phyloP scores from a whole-genome alignment of 2,329 filamentous ascomycete species.

The Ophiostoma himal-ulmi region DNA sequence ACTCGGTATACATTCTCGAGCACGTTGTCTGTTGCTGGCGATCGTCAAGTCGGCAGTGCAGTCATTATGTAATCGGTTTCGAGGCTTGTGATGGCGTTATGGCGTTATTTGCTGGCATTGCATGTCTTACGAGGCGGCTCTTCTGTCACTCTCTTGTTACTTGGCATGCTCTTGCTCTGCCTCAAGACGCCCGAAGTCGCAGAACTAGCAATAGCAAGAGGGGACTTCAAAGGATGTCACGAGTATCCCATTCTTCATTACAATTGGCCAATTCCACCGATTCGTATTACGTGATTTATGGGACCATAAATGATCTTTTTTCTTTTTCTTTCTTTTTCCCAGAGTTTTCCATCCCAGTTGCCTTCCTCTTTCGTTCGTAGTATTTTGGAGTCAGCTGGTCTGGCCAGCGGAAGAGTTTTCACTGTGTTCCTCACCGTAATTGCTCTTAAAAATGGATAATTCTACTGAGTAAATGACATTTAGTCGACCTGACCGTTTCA shows the following conservation, averaged over 20 bases:
- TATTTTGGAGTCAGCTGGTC: conserved; percentile 22
- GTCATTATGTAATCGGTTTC: background rate
- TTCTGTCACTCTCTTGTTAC: background rate
- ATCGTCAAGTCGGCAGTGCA: background rate
- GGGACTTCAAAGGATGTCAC: background rate
- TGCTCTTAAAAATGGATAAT: background rate
- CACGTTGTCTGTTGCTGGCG: background rate
- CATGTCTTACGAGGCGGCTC: too few relatives aligned
- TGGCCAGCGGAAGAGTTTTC: conserved; percentile 18
- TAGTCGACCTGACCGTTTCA: background rate
- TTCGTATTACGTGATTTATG: conserved; percentile 1
- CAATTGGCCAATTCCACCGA: background rate
- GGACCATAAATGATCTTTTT: background rate
- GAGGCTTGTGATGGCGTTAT: background rate
- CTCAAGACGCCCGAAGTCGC: background rate
- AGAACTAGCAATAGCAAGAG: background rate
- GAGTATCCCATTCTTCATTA: background rate
- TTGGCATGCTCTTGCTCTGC: background rate
- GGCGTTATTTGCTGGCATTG: background rate
- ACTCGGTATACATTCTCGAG: background rate
- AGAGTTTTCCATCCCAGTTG: background rate
- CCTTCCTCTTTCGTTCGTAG: conserved; percentile 1
- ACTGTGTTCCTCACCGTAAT: background rate
- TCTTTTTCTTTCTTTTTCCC: background rate
- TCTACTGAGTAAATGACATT: background rate